A percentile compares a stretch with the other conserved stretches of the same genome.
Conservation (phyloP, 495 filamentous ascomycete genomes). For the Rostrohypoxylon terebratum region DNA sequence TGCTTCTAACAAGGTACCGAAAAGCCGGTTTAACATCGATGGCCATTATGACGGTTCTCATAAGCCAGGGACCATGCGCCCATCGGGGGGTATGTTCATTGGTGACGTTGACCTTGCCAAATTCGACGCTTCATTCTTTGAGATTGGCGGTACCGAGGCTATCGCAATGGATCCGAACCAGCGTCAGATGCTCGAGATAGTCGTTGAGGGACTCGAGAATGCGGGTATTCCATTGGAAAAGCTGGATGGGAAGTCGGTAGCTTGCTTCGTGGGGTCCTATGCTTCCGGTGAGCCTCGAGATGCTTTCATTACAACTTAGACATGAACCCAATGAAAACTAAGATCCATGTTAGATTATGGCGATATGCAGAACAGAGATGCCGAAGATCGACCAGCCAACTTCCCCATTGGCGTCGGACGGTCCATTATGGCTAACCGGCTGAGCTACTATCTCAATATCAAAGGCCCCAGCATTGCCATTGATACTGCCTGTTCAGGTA, state of each 20-base stretch:
- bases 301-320: too few species aligned
- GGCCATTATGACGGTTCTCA: constrained; percentile 66
- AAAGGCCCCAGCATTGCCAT: neutral
- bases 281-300: neutral
- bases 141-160: constrained; percentile 74
- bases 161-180: constrained; percentile 85
- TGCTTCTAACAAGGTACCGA: constrained; percentile 65
- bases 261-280: neutral
- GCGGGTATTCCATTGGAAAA: constrained; percentile 70
- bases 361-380: neutral
- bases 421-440: neutral
- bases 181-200: constrained; percentile 77
- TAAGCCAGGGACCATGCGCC: constrained; percentile 75
- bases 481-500: neutral
- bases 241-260: constrained; percentile 72
- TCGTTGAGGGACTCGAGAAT: constrained; percentile 83
- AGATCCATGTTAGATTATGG: neutral
- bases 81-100: constrained; percentile 42
- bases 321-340: too few species aligned
- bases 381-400: neutral
- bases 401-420: neutral
- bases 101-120: constrained; percentile 65
- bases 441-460: neutral
- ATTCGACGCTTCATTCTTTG: constrained; percentile 86
- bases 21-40: constrained; percentile 67